Evolutionary conservation across 345 rosid genomes (phyloP).

Genomic region (Acer yangbiense): DNA sequence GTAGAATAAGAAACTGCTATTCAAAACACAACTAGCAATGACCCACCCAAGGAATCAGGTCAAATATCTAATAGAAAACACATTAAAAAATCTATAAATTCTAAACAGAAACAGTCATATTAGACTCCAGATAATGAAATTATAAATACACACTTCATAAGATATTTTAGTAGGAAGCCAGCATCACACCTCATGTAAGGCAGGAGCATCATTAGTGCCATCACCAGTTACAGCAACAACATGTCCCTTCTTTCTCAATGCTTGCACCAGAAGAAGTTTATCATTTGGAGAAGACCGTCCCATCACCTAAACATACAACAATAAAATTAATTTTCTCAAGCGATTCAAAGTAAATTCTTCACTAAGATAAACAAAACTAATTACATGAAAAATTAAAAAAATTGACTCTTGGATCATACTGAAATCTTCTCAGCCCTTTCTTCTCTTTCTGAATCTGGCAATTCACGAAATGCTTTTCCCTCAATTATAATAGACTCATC

Average conservation of each 20-base stretch:
- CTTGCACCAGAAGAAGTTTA: constrained; percentile 90
- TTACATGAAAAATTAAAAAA: not conserved
- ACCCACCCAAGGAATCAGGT: not conserved
- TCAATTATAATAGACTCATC: constrained; percentile 80
- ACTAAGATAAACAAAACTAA: not conserved
- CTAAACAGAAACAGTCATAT: not conserved
- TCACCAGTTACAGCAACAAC: constrained; percentile 95
- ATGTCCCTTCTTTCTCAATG: constrained; percentile 66
- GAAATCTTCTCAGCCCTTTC: constrained; percentile 73
- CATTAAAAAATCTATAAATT: not conserved
- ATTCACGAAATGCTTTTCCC: constrained; percentile 77
- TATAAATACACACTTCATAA: not conserved
- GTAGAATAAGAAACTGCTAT: not conserved
- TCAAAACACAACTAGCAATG: not conserved
- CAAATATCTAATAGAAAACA: not conserved
- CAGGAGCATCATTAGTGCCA: constrained; percentile 96
- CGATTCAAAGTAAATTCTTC: not conserved
- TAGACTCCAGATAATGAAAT: not conserved
- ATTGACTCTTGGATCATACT: constrained; percentile 41
- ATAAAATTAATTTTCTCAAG: constrained; percentile 11
- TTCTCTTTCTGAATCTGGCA: constrained; percentile 71
- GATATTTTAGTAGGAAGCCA: constrained; percentile 6
- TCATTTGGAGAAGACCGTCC: constrained; percentile 90
- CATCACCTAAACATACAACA: constrained; percentile 65
- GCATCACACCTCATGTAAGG: constrained; percentile 71